Base-by-base conservation (phyloP, 202 grass and related monocot genomes). In the Hordeum pubiflorum region DNA sequence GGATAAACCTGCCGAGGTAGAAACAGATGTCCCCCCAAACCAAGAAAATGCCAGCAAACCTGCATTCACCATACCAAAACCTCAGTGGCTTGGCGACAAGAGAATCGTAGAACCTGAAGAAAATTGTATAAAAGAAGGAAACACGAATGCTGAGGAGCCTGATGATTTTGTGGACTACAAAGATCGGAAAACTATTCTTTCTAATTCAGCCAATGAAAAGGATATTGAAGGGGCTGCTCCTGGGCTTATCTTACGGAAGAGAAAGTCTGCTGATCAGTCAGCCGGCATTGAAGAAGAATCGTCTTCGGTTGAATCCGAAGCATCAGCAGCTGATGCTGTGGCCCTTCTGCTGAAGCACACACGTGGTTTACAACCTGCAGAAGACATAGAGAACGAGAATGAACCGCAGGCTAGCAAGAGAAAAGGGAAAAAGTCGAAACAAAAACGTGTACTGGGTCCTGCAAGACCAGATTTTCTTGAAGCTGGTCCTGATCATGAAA, bases 151-250 rank as follows among this genome's bases (percentile, higher is more conserved):
- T 58, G 90, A 89, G 81, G 95, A 95, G 18, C 40, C 68, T 82
- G 92, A 90, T 58, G 84, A 84, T 83, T 98, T 98, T 93, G 88
- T 98, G 46, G 96, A 90, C 72, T 98, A 98, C 88, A 95, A 93
- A 86, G 96, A 98, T 67, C 79, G 96, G 57, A 95, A 95, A 80
- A 79, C 69, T 10, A 27, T 81, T 58, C 87, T 98, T 65, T 40
- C 64, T 54, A 75, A 79, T 83, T 75, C 86, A 64, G 82, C 80
- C 38, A 74, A 68, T 86, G 82, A 62, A 72, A 86, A 89, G 58
- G 86, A 95, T 41, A 85, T 95, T 60, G 89, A 95, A 87, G 84
- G 78, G 13, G 90, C 94, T 63, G 89, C 83, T 82, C 74, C 96
- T 74, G 96, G 96, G 78, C 92, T 98, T 64, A 98, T 98, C 82